Evolutionary conservation across 306 rosid species (phyloP).

Genomic region (Fragaria ananassa): DNA sequence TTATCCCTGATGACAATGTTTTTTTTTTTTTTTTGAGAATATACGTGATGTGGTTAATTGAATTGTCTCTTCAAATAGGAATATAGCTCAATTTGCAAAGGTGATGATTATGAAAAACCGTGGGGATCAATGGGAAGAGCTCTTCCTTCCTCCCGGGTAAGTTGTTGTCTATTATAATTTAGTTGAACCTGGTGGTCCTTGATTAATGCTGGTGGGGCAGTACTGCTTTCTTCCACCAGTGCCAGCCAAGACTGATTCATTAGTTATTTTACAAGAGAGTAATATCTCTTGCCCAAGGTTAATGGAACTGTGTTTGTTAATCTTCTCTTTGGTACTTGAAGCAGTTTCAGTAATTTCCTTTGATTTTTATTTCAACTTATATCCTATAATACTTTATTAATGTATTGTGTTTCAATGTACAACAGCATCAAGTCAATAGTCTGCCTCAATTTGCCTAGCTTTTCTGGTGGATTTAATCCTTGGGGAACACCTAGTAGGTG

Average conservation of each 20-base stretch:
- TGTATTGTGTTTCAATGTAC: conserved; percentile 21
- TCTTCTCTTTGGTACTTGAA: neutral
- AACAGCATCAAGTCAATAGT: conserved; percentile 89
- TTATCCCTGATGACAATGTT: neutral
- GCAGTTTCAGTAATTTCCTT: neutral
- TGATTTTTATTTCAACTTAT: neutral
- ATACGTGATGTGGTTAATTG: neutral
- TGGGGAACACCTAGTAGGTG: conserved; percentile 78
- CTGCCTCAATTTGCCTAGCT: conserved; percentile 96
- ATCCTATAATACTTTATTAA: conserved; percentile 12
- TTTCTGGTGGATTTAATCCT: conserved; percentile 94
- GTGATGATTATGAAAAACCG: conserved; percentile 55
- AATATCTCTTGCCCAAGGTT: neutral
- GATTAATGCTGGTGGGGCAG: neutral
- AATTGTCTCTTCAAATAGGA: conserved; percentile 42
- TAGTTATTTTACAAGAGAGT: neutral
- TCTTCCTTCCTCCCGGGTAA: conserved; percentile 71
- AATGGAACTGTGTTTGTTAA: neutral
- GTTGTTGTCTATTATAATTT: conserved; percentile 2
- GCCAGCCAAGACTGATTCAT: neutral
- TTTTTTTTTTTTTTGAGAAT: too few relatives aligned
- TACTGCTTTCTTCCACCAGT: neutral
- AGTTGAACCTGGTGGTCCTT: conserved; percentile 7
- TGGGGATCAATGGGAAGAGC: conserved; percentile 60
- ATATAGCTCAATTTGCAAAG: conserved; percentile 73